phyloP scores from a whole-genome alignment of 1,284 basidiomycete species.

The Filobasidium uniguttulatum region DNA sequence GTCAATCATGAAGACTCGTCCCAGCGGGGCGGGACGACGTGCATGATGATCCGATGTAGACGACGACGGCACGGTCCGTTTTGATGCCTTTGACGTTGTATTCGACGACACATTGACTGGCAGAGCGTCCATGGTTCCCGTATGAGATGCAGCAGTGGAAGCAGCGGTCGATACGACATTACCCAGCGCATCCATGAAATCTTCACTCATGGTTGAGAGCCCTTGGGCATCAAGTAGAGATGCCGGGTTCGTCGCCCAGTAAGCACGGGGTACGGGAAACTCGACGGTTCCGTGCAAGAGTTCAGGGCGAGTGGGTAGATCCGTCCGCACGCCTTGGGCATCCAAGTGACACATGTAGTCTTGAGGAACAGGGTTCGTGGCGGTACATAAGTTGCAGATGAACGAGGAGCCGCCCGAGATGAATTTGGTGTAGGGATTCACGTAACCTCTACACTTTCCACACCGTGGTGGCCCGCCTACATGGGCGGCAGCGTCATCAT shows the following conservation, averaged over 20 bases:
- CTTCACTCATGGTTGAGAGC: slow-evolving; percentile 28
- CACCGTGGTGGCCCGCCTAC: slow-evolving; percentile 71
- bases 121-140: slow-evolving; percentile 20
- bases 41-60: too few species aligned
- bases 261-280: slow-evolving; percentile 69
- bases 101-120: not conserved
- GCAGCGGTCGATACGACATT: slow-evolving; percentile 22
- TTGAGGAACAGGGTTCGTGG: slow-evolving; percentile 60
- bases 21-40: slow-evolving; percentile 57
- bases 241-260: slow-evolving; percentile 60
- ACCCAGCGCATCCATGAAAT: slow-evolving; percentile 31
- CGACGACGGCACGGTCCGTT: too few species aligned
- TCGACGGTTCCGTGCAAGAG: slow-evolving; percentile 84
- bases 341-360: slow-evolving; percentile 83
- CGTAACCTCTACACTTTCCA: slow-evolving; percentile 71
- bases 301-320: slow-evolving; percentile 72
- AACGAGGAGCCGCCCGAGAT: slow-evolving; percentile 71
- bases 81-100: too few species aligned
- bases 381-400: slow-evolving; percentile 83
- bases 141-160: slow-evolving; percentile 36
- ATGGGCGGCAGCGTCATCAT: slow-evolving; percentile 23
- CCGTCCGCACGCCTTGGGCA: slow-evolving; percentile 62
- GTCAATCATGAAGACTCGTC: slow-evolving; percentile 80
- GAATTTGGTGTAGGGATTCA: slow-evolving; percentile 91
- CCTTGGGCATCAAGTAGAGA: slow-evolving; percentile 43